Evolutionary conservation across 352 stramenopile genomes (phyloP), one percentile per base, ranked within the genome.

Genomic region (Phytophthora parvispora): DNA sequence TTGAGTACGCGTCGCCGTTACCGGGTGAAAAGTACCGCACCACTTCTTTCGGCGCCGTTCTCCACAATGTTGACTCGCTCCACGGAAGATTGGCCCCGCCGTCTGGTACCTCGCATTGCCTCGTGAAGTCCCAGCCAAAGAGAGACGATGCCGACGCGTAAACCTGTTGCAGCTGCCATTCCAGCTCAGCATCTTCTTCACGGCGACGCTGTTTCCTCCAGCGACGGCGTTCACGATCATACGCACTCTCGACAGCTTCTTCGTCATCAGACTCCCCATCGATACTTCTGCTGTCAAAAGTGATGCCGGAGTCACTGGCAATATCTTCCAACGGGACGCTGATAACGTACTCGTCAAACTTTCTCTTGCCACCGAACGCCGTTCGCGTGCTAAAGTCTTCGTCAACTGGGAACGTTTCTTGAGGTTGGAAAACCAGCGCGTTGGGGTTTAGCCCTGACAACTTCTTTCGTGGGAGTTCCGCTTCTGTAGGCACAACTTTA

Each of bases 51-150:
- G 88, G 86, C 25, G 78, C 83, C 2, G 86, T 94, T 75, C 75
- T 69, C 84, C 84, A 94, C 10, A 93, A 68, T 20, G 72, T 86
- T 1, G 64, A 72, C 22, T 91, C 64, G 36, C 64, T 83, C 81
- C 81, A 94, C 2, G 73, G 64, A 6, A 83, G 60, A 49, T 66
- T 59, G 1, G 50, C 50, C 13, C 56, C n/a, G 2, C 54, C 20
- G 10, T 67, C 55, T 28, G 48, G 27, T 2, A 92, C 62, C 50
- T 92, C 83, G 6, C 82, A 78, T 57, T 94, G 86, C 20, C 67
- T 64, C 8, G 68, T 67, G 55, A 94, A 92, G 60, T 96, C 86
- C 86, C 86, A 96, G 25, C 88, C 88, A 50, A 92, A 86, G n/a
- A 91, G 64, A 29, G 72, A 80, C 13, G 88, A 84, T 22, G 81